Base-by-base conservation (phyloP, 768 basidiomycete species). In the Suillus sp. region DNA sequence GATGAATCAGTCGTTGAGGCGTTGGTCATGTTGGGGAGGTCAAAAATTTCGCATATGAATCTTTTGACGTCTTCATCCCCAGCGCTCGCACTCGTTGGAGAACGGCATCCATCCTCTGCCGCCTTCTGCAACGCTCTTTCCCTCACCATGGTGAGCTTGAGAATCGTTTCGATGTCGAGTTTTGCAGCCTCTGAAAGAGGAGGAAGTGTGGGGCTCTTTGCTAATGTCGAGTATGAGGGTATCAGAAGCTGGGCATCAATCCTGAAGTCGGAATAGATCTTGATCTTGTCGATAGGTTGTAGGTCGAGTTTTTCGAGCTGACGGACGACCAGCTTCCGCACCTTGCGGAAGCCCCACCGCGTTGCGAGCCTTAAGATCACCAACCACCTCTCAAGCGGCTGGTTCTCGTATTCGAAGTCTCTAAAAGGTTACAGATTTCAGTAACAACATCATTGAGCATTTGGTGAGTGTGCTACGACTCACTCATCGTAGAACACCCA, bases 401-500 rank as follows among this genome's bases (percentile, higher is more conserved):
- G 83, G 7, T 81, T 78, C 53, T 88, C 87, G 0, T 85, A 74
- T 0, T 85, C 84, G 65, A 86, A 88, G 51, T 73, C 78, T 0
- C 88, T 91, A 40, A 27, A 57, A 27, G 18, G 27, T 11, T 18
- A 6, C 25, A 40, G 11, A 25, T 57, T 27, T 57, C 11, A 57
- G 38, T 30, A 40, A 57, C 16, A 10, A 22, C 11, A 10, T 40
- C 18, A 3, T 25, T 20, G 55, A 27, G 3, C 37, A 27, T 38
- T 20, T 32, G 16, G 22, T 42, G 42, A 5, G 27, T 18, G 8
- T 14, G 10, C 35, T n/a, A 35, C 8, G 2, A 69, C 80, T 67
- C 65, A 85, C 83, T 79, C 79, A 45, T 86, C 84, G 59, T 87
- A 87, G 68, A 85, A 86, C 0, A 86, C 79, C 80, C 84, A 86